A percentile compares a stretch with the other conserved stretches of the same genome.
phyloP scores from a whole-genome alignment of 257 asterid species.

The Nicotiana sylvestris region DNA sequence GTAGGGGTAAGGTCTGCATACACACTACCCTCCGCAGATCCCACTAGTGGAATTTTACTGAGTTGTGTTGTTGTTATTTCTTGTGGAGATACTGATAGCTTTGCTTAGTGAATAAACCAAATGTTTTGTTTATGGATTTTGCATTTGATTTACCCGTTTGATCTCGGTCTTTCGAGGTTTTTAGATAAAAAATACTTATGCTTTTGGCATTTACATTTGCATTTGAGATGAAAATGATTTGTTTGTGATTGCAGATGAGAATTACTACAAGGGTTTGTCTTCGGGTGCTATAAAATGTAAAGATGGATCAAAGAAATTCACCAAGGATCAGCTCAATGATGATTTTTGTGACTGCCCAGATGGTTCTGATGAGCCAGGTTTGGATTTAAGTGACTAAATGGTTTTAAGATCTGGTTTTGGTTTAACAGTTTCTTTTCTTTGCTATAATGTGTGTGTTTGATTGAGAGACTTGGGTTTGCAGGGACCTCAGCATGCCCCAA shows the following conservation, averaged over 20 bases:
- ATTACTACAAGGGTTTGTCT: constrained; percentile 45
- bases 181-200: neutral
- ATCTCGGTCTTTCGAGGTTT: too few relatives aligned
- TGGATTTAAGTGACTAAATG: neutral
- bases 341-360: constrained; percentile 94
- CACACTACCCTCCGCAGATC: too few relatives aligned
- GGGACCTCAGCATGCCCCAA: constrained; percentile 98
- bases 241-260: constrained; percentile 51
- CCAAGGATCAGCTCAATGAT: constrained; percentile 73
- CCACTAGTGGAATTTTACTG: too few relatives aligned
- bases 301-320: constrained; percentile 73
- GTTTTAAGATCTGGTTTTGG: neutral
- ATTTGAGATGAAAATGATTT: neutral
- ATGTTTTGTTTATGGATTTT: neutral
- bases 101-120: neutral
- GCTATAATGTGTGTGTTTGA: neutral
- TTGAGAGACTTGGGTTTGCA: constrained; percentile 30
- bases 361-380: constrained; percentile 98
- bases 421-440: neutral
- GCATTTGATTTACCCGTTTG: neutral
- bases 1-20: too few relatives aligned
- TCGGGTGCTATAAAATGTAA: constrained; percentile 62
- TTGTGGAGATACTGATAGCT: neutral
- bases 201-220: neutral
- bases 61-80: too few relatives aligned